Evolutionary conservation across 805 yeast species (phyloP).

Genomic region (Candida caryicola): DNA sequence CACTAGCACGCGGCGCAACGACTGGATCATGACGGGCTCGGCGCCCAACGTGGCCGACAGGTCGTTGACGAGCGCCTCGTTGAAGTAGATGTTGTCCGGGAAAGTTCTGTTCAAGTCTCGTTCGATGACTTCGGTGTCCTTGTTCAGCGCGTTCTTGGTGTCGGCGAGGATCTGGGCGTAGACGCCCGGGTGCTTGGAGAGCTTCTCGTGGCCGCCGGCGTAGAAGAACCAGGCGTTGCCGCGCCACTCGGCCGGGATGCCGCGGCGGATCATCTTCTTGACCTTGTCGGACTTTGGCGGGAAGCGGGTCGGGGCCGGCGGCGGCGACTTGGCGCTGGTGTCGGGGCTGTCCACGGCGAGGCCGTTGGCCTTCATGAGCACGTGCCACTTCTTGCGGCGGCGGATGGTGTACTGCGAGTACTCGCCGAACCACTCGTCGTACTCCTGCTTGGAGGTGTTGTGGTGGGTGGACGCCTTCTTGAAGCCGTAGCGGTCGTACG

Average conservation of each 20-base stretch:
- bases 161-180: conserved; percentile 67
- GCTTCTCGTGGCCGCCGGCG: conserved; percentile 76
- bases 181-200: conserved; percentile 67
- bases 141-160: conserved; percentile 52
- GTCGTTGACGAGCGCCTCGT: conserved; percentile 29
- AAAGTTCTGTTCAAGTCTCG: conserved; percentile 91
- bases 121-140: conserved; percentile 89
- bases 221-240: conserved; percentile 97
- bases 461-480: conserved; percentile 56
- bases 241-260: conserved; percentile 96
- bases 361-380: conserved; percentile 66
- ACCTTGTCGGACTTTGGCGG: conserved; percentile 79
- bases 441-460: conserved; percentile 48
- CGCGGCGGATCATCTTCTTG: conserved; percentile 80
- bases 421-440: conserved; percentile 71
- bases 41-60: conserved; percentile 2
- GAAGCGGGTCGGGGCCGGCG: conserved; percentile 55
- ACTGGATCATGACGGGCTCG: conserved; percentile 65
- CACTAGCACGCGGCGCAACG: conserved; percentile 74
- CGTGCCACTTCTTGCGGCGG: conserved; percentile 75
- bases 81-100: conserved; percentile 87
- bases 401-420: conserved; percentile 63
- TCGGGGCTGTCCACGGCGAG: conserved; percentile 41
- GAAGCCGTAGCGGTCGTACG: conserved; percentile 80
- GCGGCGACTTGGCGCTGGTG: too few species aligned